Evolutionary conservation across 345 rosid genomes (phyloP), one percentile per base, ranked within the genome.

Genomic region (Psidium guajava): DNA sequence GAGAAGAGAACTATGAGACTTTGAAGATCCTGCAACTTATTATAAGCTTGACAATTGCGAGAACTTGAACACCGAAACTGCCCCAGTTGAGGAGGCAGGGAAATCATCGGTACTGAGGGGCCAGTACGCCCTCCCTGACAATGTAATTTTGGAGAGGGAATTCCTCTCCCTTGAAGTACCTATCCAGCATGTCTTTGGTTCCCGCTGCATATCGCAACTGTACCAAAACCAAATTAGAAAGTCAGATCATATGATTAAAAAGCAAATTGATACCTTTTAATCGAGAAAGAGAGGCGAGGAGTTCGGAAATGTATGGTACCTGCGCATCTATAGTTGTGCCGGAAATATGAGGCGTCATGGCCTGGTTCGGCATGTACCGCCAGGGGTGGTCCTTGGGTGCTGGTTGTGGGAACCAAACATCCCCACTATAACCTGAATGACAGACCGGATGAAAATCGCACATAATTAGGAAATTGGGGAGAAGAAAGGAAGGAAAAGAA

Each of bases 351-450:
- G 98, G 99, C 6, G 98, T 97, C 99, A 97, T 97, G 44, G 98
- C 98, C 7, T 97, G 99, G 91, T 97, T 95, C 56, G 98, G 98
- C 98, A 97, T 97, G 91, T 94, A 94, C 40, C 99, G 97, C 99
- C 99, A 97, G 36, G 98, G 99, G 73, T 97, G 99, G 87, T 97
- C 97, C 90, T 95, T 95, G 24, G 99, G 98, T 82, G 99, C 98
- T 27, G 98, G 98, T 80, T 97, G 98, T 25, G 98, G 99, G 64
- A 91, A 28, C 99, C 99, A 97, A 82, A 95, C 98, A 90, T 97
- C 99, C 54, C 99, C 98, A 73, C 99, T 94, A 86, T 97, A 97
- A 32, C 99, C 97, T 94, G 91, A 82, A 80, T 58, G 58, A 85
- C n/a, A 54, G 24, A 24, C 24, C 24, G 0, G 47, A 69, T 36